These are phyloP conservation scores for Cryphonectria japonica DNA, from an alignment of 2,329 filamentous ascomycete species.

Conservation along the genomic window DNA sequence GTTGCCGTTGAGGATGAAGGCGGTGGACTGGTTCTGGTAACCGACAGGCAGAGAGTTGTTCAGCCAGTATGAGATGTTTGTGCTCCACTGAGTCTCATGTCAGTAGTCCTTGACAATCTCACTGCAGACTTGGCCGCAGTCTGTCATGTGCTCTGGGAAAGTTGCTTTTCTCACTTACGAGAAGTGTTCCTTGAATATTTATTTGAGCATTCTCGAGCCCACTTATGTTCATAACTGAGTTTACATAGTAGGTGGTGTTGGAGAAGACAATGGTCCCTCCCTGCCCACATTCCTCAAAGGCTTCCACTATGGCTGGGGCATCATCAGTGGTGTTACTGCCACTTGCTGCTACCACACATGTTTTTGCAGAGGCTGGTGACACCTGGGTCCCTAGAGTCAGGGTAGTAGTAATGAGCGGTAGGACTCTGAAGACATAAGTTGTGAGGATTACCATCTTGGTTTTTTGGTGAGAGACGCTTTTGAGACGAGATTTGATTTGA, in stretches of 20 bases:
- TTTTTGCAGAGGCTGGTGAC: background rate
- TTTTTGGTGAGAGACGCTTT: background rate
- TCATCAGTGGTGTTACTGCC: constrained; percentile 39
- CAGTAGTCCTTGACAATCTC: background rate
- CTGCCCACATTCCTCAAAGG: constrained; percentile 45
- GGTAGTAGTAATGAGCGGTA: background rate
- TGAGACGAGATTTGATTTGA: too few species aligned
- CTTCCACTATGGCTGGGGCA: constrained; percentile 45
- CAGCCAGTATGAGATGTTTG: constrained; percentile 50
- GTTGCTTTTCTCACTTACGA: constrained; percentile 31
- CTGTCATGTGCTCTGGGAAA: background rate
- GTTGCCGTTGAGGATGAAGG: constrained; percentile 52
- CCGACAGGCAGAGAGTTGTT: constrained; percentile 47
- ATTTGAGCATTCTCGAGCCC: constrained; percentile 47
- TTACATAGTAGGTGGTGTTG: constrained; percentile 47
- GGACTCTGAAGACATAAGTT: background rate
- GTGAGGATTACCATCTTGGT: background rate
- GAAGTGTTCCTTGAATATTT: constrained; percentile 45
- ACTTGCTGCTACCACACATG: constrained; percentile 15
- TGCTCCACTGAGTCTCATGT: constrained; percentile 37
- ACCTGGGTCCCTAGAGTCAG: background rate
- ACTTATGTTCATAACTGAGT: constrained; percentile 49
- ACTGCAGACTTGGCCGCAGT: background rate
- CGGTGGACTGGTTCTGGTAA: constrained; percentile 52
- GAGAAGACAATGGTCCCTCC: constrained; percentile 47